Base-by-base conservation (phyloP, 192 early-diverging fungal genomes). In the Obelidium mucronatum region DNA sequence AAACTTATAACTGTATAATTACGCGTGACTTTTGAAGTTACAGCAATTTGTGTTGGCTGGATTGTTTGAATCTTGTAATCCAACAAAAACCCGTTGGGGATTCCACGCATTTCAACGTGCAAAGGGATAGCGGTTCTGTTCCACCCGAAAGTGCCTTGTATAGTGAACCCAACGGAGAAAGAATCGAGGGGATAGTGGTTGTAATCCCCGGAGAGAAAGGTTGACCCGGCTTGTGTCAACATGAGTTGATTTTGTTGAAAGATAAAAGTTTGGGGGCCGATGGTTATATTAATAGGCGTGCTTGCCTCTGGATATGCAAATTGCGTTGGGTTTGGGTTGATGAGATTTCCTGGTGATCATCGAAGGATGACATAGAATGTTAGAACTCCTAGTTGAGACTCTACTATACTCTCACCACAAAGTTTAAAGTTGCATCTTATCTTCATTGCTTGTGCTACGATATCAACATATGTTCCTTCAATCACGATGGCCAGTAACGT, bases 51-150 rank as follows among this genome's bases (percentile, higher is more conserved):
- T 31, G 55, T 31, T 39, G 42, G 19, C n/a, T 19, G 42, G 19
- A 31, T 48, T 17, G 6, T 15, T 33, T 35, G 19, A 34, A 65
- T 19, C 17, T 5, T n/a, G 28, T 40, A 67, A 51, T 24, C 24
- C 8, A 52, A 19, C 40, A 28, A 6, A 51, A 67, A 67, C 2
- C 66, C 66, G 42, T 42, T 67, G 42, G 66, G 66, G 42, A 19
- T 26, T 31, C 66, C 66, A 31, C 6, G n/a, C 15, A 52, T 19
- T 1, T 19, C 39, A 1, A 52, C 8, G 1, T 51, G n/a, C 5
- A 67, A 26, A 4, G 66, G 66, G 13, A 67, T 39, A 17, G 66
- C 40, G 19, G 22, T 17, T 28, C 1, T 1, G 11, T 26, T 67
- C 15, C 24, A 28, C 6, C 24, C n/a, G 30, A 51, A 67, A 44